Evolutionary conservation across 2,329 filamentous ascomycete species (phyloP), one percentile per base, ranked within the genome.

Genomic region (Rachicladosporium sp.): DNA sequence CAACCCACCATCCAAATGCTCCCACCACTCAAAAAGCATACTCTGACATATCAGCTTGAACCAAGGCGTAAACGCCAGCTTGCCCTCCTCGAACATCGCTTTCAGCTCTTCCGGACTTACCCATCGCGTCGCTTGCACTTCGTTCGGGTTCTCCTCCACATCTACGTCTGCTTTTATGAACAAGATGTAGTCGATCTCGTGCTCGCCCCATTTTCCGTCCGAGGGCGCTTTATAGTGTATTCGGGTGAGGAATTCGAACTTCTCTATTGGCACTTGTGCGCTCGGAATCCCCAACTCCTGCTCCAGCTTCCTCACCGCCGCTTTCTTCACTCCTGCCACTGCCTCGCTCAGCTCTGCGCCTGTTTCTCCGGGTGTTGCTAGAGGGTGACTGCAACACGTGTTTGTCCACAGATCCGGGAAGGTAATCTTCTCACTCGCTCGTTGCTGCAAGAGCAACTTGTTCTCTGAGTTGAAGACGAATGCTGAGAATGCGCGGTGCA

Each of bases 331-430:
- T 21, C 91, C 91, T 51, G 76, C 70, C 42, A 96, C 70, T 4
- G 88, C 82, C 49, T 85, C 82, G 36, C 80, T 73, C 33, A 98
- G 71, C 50, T 81, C 82, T 27, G 78, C 74, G 46, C 91, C 91
- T 19, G 86, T 93, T 75, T 98, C 91, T 48, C 82, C 81, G 6
- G 91, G 83, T 50, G 95, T 82, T 40, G 85, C 84, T 45, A 98
- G 74, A 4, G 91, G 91, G 64, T 98, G 91, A 31, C 91, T 98
- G 71, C 91, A 98, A 74, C 91, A 98, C 27, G 91, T 98, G 67
- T 98, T 98, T 48, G 91, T 98, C 91, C 91, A 98, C 81, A 95
- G 88, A 60, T 94, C 86, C n/a, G 91, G 89, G 67, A 98, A 98
- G 5, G 91, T 98, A 59, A 98, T 98, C 71, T 98, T 98, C 69